Base-by-base conservation (phyloP, 495 filamentous ascomycete species). In the Penicillium tannophilum region DNA sequence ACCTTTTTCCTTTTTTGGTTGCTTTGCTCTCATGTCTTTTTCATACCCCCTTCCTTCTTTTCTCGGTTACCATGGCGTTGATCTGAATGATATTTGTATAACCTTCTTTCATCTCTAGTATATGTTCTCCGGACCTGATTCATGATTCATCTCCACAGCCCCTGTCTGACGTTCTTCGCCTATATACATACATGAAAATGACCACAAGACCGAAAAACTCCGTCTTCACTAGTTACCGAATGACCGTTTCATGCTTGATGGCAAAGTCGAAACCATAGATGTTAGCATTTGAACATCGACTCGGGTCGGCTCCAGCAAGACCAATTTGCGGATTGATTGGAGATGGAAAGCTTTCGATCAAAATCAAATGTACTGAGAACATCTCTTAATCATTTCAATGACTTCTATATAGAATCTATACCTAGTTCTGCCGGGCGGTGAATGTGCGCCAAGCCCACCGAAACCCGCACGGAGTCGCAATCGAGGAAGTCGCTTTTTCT, bases 401-500 rank as follows among this genome's bases (percentile, higher is more conserved):
- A 41, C 14, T 16, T 41, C 6, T 41, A 41, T 17, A 41, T 36
- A n/a, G 16, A n/a, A 1, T 12, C 3, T 41, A 23, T 23, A 23
- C 20, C 20, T 23, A 23, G 14, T 70, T 70, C 60, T 70, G 67
- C 67, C 67, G 58, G 64, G 66, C 66, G 66, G 65, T 68, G 57
- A 60, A 11, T 3, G 28, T 6, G 19, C 46, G 60, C 67, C 66
- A 64, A 67, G 66, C 48, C 58, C 64, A 67, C 64, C 57, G 60
- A 64, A 69, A 66, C 67, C 67, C 67, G 67, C 66, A 69, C 66
- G 66, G 63, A 64, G 66, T 64, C 64, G 55, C 46, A 58, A 44
- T 56, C 45, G 56, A 70, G 55, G 56, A 66, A 65, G 67, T 65
- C 62, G 63, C 65, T 67, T 70, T 70, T 70, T 70, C 66, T 61